Evolutionary conservation across 1,139 yeast genomes (phyloP).

Genomic region (Wickerhamiella pararugosa): DNA sequence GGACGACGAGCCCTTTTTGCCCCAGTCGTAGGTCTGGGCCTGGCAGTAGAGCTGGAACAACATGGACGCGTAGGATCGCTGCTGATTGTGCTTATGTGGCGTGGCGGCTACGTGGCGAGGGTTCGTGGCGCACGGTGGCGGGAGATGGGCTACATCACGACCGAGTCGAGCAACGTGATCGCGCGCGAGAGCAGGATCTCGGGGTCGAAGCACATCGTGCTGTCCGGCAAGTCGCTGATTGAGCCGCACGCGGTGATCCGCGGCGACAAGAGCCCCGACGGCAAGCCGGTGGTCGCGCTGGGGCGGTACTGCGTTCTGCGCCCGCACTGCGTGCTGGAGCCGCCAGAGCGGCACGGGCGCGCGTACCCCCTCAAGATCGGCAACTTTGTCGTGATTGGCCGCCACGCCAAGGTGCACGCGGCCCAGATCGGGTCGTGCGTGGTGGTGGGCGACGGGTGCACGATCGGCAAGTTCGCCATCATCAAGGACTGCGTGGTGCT

Average conservation of each 20-base stretch:
- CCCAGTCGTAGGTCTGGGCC: constrained; percentile 34
- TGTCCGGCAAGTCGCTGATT: constrained; percentile 33
- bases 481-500: constrained; percentile 50
- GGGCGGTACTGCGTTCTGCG: constrained; percentile 35
- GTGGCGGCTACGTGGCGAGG: neutral
- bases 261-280: constrained; percentile 29
- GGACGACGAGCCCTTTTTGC: constrained; percentile 61
- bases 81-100: neutral
- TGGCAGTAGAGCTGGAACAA: constrained; percentile 25
- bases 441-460: constrained; percentile 43
- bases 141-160: constrained; percentile 2
- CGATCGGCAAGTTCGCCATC: constrained; percentile 37
- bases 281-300: constrained; percentile 33
- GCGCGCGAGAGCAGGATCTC: constrained; percentile 33
- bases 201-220: constrained; percentile 32
- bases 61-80: constrained; percentile 5
- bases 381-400: constrained; percentile 42
- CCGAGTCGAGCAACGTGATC: constrained; percentile 40
- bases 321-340: constrained; percentile 8
- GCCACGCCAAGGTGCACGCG: constrained; percentile 28
- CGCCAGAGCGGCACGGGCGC: constrained; percentile 11
- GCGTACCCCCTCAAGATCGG: constrained; percentile 36
- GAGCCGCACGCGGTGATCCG: constrained; percentile 25
- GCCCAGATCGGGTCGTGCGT: constrained; percentile 32
- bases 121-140: neutral